Evolutionary conservation across 2,329 filamentous ascomycete genomes (phyloP), one percentile per base, ranked within the genome.

Genomic region (Blumeria hordei): DNA sequence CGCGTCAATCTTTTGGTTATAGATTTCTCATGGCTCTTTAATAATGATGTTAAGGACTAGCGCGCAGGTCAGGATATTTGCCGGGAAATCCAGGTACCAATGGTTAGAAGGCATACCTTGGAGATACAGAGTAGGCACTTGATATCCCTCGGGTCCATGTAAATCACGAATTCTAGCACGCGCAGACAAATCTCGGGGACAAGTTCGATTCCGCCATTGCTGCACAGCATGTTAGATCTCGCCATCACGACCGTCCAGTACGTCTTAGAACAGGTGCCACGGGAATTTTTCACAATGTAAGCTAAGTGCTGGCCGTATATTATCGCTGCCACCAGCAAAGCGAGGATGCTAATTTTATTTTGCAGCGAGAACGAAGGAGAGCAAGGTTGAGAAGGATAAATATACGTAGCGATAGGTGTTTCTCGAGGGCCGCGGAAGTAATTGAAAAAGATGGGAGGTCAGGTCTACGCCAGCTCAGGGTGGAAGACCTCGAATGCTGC

Each of bases 11-110:
- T 50, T 33, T 54, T 56, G 18, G 55, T 56, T 11, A 62, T 55
- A 0, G 62, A 64, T 9, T 43, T 56, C 44, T 63, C 58, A 44
- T 62, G 61, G 3, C 41, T 44, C 51, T 58, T 58, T 28, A 63
- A 57, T 37, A 64, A 55, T 1, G 35, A 39, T 11, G 58, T n/a
- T 35, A 61, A 59, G 3, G 55, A 55, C 62, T 64, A 43, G 12
- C 9, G 43, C 21, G 21, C 21, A 28, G 21, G 21, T 28, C 21
- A 28, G 6, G 14, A 54, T 32, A 11, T 54, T 32, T 41, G 52
- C 33, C 18, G 12, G 16, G 36, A 12, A 21, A 54, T 14, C 5
- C 16, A 12, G 12, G 6, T 41, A 12, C 11, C 11, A 18, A n/a
- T 16, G 12, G 33, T 12, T 16, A 43, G 51, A 49, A 49, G 8